Conservation (phyloP, 2,329 filamentous ascomycete species). For the Pseudocercospora fuligena region DNA sequence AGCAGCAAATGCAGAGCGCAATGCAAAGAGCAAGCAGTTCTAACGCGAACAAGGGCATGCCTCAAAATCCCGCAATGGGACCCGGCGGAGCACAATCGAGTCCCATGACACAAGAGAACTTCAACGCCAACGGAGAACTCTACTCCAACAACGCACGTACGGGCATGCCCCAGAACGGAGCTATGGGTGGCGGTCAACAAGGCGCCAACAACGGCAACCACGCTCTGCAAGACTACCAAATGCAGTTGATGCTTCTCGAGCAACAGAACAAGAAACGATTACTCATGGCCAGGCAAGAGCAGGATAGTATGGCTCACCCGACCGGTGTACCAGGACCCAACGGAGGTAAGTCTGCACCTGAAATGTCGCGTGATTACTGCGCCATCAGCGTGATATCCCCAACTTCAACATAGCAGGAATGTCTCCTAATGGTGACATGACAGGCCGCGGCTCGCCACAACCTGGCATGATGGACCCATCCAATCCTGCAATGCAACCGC, state of each 20-base stretch:
- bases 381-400: conserved; percentile 79
- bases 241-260: conserved; percentile 85
- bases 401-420: conserved; percentile 72
- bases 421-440: conserved; percentile 71
- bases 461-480: conserved; percentile 62
- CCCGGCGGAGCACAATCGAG: conserved; percentile 40
- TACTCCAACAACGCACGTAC: conserved; percentile 26
- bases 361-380: conserved; percentile 73
- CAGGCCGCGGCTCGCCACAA: conserved; percentile 64
- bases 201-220: conserved; percentile 68
- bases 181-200: conserved; percentile 32
- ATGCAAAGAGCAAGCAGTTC: conserved; percentile 62
- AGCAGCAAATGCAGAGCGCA: conserved; percentile 78
- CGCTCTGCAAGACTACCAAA: conserved; percentile 84
- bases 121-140: conserved; percentile 69
- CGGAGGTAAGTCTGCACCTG: conserved; percentile 54
- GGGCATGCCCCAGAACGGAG: conserved; percentile 40
- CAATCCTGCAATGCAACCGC: conserved; percentile 30
- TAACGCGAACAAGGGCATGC: conserved; percentile 74
- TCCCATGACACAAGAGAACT: conserved; percentile 46
- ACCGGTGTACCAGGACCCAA: conserved; percentile 46
- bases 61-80: conserved; percentile 63
- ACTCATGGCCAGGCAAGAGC: conserved; percentile 80
- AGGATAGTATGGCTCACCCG: conserved; percentile 67
- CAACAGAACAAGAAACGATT: conserved; percentile 87